phyloP scores from a whole-genome alignment of 2,329 filamentous ascomycete species.

The Knoxdaviesia capensis region DNA sequence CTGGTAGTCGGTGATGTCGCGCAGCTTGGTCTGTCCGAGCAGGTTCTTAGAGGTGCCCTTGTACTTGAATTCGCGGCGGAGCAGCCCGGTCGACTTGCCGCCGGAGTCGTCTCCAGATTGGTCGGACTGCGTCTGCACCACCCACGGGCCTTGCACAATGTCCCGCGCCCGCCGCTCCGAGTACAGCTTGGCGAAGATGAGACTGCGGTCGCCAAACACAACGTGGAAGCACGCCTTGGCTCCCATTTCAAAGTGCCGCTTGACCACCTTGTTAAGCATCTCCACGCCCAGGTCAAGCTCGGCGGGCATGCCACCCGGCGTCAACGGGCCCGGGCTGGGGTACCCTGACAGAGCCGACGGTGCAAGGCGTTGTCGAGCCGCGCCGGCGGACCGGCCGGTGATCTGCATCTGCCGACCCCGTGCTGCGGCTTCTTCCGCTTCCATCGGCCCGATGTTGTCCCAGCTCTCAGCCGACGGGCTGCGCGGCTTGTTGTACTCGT shows the following conservation, averaged over 20 bases:
- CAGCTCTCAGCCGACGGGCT: conserved; percentile 73
- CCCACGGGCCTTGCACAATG: conserved; percentile 78
- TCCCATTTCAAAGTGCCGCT: conserved; percentile 74
- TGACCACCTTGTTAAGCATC: conserved; percentile 55
- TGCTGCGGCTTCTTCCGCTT: conserved; percentile 29
- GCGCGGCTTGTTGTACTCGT: conserved; percentile 29
- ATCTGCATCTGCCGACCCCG: conserved; percentile 19
- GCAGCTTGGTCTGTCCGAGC: conserved; percentile 38
- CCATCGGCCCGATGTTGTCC: conserved; percentile 26
- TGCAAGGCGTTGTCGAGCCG: conserved; percentile 14
- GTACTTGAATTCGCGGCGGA: conserved; percentile 66
- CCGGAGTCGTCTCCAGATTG: too few relatives aligned
- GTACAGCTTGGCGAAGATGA: conserved; percentile 81
- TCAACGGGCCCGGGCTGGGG: conserved; percentile 62
- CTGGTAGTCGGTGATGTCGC: conserved; percentile 61
- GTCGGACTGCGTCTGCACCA: conserved; percentile 29
- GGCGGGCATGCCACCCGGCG: conserved; percentile 46
- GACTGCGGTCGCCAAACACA: conserved; percentile 88
- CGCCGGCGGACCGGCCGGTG: not conserved
- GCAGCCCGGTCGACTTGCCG: conserved; percentile 27
- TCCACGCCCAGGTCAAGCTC: conserved; percentile 15
- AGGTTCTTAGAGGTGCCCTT: conserved; percentile 48
- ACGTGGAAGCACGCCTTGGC: conserved; percentile 92
- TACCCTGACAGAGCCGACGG: conserved; percentile 13
- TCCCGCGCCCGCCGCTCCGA: conserved; percentile 60